A percentile compares a stretch with the other conserved stretches of the same genome.
Conservation (phyloP, 805 yeast genomes). For the Myxozyma melibiosi region DNA sequence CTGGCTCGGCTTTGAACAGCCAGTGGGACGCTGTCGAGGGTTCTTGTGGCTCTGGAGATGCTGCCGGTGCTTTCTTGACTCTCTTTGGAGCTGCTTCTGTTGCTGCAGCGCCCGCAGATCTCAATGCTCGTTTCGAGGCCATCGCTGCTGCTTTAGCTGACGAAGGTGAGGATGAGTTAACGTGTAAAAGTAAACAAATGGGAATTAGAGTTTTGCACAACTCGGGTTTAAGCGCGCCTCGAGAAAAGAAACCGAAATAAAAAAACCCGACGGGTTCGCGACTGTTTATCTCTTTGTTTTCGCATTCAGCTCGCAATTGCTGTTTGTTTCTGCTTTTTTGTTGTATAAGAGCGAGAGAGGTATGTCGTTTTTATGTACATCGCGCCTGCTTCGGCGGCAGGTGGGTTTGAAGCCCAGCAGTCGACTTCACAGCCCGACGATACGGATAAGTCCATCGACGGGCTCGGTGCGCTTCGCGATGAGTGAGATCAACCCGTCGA, state of each 20-base stretch:
- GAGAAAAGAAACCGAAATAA: too few relatives aligned
- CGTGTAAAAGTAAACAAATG: too few relatives aligned
- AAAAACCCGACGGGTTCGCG: too few relatives aligned
- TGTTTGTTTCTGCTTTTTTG: too few relatives aligned
- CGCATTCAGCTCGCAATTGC: too few relatives aligned
- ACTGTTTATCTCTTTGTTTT: too few relatives aligned
- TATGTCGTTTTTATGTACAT: neutral
- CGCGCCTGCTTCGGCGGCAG: neutral
- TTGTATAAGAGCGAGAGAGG: too few relatives aligned
- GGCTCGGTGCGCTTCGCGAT: constrained; percentile 15
- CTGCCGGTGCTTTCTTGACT: neutral
- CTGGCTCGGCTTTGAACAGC: constrained; percentile 62
- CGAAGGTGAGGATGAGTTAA: too few relatives aligned
- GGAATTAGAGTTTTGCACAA: too few relatives aligned
- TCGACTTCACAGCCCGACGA: constrained; percentile 5
- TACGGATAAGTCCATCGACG: neutral
- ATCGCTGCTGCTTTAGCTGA: neutral
- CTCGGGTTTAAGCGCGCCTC: too few relatives aligned
- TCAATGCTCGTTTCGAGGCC: constrained; percentile 3
- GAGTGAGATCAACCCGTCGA: constrained; percentile 29
- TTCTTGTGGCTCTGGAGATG: neutral
- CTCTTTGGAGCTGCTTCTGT: neutral
- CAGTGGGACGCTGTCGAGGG: constrained; percentile 43
- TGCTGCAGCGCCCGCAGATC: too few relatives aligned
- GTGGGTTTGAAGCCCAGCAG: neutral